These are phyloP conservation scores for Xylaria castorea DNA, from an alignment of 495 filamentous ascomycete species.

Conservation along the genomic window DNA sequence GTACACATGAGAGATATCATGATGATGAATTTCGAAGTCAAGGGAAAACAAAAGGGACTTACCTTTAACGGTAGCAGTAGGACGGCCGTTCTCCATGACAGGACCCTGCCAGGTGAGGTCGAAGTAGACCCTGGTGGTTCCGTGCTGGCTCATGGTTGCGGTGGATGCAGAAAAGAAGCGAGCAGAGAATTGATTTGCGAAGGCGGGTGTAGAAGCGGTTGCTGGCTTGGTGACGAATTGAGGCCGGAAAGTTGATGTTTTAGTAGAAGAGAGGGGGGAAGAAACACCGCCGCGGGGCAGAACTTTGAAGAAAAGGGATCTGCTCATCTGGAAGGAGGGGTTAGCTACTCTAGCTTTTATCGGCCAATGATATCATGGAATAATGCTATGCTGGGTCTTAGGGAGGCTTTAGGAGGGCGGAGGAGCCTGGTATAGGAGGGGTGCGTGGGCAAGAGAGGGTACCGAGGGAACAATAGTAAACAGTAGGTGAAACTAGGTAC, in stretches of 20 bases:
- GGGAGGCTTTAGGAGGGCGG: constrained; percentile 18
- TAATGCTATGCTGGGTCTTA: constrained; percentile 28
- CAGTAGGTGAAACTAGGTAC: background rate
- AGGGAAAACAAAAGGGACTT: constrained; percentile 47
- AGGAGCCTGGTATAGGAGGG: constrained; percentile 25
- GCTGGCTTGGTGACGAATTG: constrained; percentile 26
- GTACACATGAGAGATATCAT: background rate
- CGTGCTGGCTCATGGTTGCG: constrained; percentile 66
- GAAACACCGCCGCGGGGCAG: constrained; percentile 31
- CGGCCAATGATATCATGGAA: constrained; percentile 29
- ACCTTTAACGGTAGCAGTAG: constrained; percentile 66
- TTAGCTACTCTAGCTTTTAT: constrained; percentile 30
- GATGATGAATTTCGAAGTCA: background rate
- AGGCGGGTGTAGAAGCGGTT: constrained; percentile 17
- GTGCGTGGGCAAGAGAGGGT: constrained; percentile 17
- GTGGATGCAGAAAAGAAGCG: constrained; percentile 68
- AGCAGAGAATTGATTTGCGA: constrained; percentile 28
- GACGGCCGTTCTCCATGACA: constrained; percentile 63
- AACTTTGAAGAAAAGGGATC: constrained; percentile 31
- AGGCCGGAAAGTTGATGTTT: constrained; percentile 26
- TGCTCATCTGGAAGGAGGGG: constrained; percentile 32
- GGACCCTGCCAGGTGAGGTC: constrained; percentile 67
- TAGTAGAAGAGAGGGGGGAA: constrained; percentile 26
- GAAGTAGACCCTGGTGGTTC: constrained; percentile 53
- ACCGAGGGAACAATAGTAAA: background rate